Conservation (phyloP, 257 asterid species). For the Petunia axillaris region DNA sequence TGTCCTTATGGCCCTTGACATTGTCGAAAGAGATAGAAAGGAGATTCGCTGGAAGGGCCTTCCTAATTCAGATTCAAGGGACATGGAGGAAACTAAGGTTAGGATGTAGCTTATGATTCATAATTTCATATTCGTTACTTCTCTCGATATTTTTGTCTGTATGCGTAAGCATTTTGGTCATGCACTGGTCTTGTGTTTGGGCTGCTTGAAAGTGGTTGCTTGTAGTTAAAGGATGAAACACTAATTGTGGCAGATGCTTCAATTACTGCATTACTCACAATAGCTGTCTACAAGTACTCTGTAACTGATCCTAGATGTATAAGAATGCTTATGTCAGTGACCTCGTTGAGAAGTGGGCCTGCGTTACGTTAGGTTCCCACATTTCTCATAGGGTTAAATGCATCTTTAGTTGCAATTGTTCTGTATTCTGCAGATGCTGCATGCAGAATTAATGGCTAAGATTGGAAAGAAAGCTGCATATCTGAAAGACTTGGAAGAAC, state of each 20-base stretch:
- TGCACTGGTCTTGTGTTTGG: not conserved
- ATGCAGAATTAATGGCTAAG: slow-evolving; percentile 17
- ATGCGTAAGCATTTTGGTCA: not conserved
- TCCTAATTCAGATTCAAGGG: slow-evolving; percentile 23
- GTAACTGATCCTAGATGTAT: not conserved
- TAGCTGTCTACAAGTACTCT: not conserved
- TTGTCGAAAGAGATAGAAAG: slow-evolving; percentile 28
- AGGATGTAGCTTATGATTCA: not conserved
- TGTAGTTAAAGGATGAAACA: not conserved
- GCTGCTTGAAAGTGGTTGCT: not conserved
- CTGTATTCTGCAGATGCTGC: slow-evolving; percentile 27
- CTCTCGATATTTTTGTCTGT: not conserved
- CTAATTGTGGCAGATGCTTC: not conserved
- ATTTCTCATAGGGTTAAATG: not conserved
- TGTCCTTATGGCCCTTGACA: slow-evolving; percentile 38
- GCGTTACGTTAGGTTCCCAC: not conserved
- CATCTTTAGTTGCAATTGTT: slow-evolving; percentile 4
- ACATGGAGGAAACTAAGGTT: slow-evolving; percentile 34
- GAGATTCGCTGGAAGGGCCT: slow-evolving; percentile 35
- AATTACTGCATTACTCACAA: not conserved
- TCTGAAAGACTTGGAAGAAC: slow-evolving; percentile 37
- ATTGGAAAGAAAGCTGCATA: slow-evolving; percentile 30
- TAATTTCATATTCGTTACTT: not conserved
- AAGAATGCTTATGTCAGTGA: not conserved
- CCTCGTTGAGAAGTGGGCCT: not conserved